A percentile compares a stretch with the other conserved stretches of the same genome.
Evolutionary conservation across 192 early-diverging fungal genomes (phyloP).

Genomic region (Thamnidium elegans): DNA sequence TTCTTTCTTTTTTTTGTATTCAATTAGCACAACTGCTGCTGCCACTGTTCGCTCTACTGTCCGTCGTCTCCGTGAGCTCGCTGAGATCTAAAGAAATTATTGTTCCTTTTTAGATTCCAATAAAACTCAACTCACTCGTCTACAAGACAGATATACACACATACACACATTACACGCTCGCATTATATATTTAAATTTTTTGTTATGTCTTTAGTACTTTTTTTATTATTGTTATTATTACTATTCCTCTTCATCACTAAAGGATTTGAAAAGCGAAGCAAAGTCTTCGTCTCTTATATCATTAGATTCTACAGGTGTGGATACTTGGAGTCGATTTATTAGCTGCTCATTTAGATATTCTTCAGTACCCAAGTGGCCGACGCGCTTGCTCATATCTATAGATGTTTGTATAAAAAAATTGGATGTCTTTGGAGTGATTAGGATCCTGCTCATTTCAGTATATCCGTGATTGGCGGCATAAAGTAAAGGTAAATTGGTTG

Average conservation of each 20-base stretch:
- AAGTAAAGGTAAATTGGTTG: constrained; percentile 30
- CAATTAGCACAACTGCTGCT: constrained; percentile 74
- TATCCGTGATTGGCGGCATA: constrained; percentile 41
- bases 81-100: constrained; percentile 67
- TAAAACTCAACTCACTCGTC: constrained; percentile 4
- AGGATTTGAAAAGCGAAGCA: constrained; percentile 11
- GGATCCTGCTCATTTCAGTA: constrained; percentile 31
- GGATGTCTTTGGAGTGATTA: constrained; percentile 30
- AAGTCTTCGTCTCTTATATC: not conserved
- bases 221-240: not conserved
- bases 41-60: constrained; percentile 89
- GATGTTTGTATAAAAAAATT: constrained; percentile 27
- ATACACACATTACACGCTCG: not conserved
- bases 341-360: not conserved
- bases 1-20: not conserved
- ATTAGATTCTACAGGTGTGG: not conserved
- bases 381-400: constrained; percentile 18
- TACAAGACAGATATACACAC: constrained; percentile 9
- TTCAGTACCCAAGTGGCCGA: constrained; percentile 2
- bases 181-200: not conserved
- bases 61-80: constrained; percentile 96
- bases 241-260: constrained; percentile 28
- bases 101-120: constrained; percentile 13
- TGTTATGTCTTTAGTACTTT: not conserved
- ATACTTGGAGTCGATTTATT: not conserved